Evolutionary conservation across 2,329 filamentous ascomycete genomes (phyloP), one percentile per base, ranked within the genome.

Genomic region (Didymella segeticola): DNA sequence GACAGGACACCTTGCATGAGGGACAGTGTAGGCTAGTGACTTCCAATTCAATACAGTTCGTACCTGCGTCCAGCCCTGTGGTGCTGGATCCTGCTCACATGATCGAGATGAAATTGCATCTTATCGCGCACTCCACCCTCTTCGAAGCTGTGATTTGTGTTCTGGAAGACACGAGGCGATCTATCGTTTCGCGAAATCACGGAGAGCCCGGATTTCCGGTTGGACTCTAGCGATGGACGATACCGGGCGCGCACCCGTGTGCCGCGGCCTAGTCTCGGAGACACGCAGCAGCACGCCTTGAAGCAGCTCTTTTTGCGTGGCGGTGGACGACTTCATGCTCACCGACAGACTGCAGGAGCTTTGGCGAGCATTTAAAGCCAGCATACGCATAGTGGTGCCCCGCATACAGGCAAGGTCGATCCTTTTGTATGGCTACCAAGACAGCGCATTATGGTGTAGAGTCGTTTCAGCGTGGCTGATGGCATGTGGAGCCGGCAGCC

Each of bases 401-500:
- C 51, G 39, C 51, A 54, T 36, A 54, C 45, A 15, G 45, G 45
- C 51, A 54, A 54, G 51, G 51, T 45, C 45, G 51, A 54, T 54
- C 51, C 45, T 42, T 31, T 46, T 49, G 22, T 49, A 33, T 42
- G 51, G 51, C 45, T 41, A 49, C 34, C n/a, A 29, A 54, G 27
- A 30, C 51, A 54, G 45, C 43, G 56, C 53, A 59, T 62, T 55
- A 61, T 70, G 67, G 68, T 71, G 68, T 70, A 70, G 68, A 70
- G 60, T 37, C 27, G 67, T 70, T 71, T 70, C 67, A 68, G 61
- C 58, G 59, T 61, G 62, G 59, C 47, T 42, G 38, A 43, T 43
- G 48, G 50, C 52, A 57, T 53, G 48, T 53, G 54, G 53, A 51
- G 51, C 58, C 54, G 50, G 38, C 47, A 51, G 31, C 33, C 23